These are phyloP conservation scores for Ogataea ganodermae DNA, from an alignment of 805 yeast species.

Conservation along the genomic window DNA sequence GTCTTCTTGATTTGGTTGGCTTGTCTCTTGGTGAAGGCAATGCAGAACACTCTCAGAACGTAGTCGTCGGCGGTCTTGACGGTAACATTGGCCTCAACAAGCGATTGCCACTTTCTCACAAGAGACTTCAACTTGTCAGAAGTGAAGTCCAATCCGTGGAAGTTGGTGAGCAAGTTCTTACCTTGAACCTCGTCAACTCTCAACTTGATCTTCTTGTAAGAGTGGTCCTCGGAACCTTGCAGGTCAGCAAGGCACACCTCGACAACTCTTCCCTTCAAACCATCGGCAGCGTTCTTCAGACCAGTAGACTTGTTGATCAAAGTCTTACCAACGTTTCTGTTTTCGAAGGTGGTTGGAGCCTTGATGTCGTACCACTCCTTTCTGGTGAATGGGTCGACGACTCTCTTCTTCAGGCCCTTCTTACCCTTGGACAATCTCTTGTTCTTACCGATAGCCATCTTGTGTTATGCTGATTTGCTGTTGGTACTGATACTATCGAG, in stretches of 20 bases:
- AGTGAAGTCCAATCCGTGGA: conserved; percentile 99
- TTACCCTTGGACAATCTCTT: conserved; percentile 85
- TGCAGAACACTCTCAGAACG: conserved; percentile 93
- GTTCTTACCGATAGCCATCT: conserved; percentile 64
- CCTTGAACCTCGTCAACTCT: conserved; percentile 99
- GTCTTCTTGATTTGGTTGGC: conserved; percentile 97
- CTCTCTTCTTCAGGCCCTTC: conserved; percentile 99
- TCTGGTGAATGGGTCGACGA: conserved; percentile 98
- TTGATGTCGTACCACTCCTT: conserved; percentile 98
- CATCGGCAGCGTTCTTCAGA: conserved; percentile 96
- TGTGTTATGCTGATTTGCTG: conserved; percentile 26
- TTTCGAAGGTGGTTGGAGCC: conserved; percentile 98
- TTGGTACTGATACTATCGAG: conserved; percentile 15
- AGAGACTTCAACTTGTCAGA: conserved; percentile 96
- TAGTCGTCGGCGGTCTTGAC: conserved; percentile 98
- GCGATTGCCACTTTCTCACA: conserved; percentile 98
- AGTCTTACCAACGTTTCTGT: conserved; percentile 98
- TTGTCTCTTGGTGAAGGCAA: conserved; percentile 98
- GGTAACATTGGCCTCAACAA: conserved; percentile 97
- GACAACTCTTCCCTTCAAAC: conserved; percentile 95
- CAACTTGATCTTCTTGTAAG: conserved; percentile 95
- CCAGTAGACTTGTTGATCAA: conserved; percentile 98
- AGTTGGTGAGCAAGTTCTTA: conserved; percentile 97
- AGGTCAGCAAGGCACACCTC: conserved; percentile 96
- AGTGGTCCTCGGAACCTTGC: conserved; percentile 98